Conservation (phyloP, 495 filamentous ascomycete species). For the Penicillium diatomitis region DNA sequence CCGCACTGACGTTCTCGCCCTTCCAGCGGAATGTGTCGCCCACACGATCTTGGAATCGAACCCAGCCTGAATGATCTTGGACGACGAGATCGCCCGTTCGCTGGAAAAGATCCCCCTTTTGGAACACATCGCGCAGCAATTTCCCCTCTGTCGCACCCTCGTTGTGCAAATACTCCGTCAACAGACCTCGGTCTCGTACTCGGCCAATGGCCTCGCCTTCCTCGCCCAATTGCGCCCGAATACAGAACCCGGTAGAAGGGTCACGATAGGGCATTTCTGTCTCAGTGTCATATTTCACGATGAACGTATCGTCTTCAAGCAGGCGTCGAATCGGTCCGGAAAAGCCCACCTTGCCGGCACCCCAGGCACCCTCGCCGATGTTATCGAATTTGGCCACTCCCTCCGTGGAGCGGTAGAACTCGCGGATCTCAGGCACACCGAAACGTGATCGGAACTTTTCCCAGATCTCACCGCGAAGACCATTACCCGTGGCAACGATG, state of each 20-base stretch:
- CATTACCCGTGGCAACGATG: conserved; percentile 76
- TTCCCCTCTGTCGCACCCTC: conserved; percentile 63
- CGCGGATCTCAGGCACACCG: conserved; percentile 65
- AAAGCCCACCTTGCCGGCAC: conserved; percentile 71
- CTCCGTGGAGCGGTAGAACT: conserved; percentile 90
- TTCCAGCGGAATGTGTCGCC: conserved; percentile 97
- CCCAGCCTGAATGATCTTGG: conserved; percentile 56
- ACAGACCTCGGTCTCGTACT: conserved; percentile 52
- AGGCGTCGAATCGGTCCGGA: conserved; percentile 52
- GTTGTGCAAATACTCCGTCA: conserved; percentile 79
- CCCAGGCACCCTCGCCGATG: conserved; percentile 59
- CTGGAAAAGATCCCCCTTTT: conserved; percentile 77
- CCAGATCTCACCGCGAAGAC: conserved; percentile 88
- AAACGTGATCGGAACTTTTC: conserved; percentile 77
- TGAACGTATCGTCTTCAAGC: conserved; percentile 42
- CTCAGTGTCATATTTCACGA: conserved; percentile 65
- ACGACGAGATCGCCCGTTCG: conserved; percentile 78
- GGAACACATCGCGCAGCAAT: conserved; percentile 67
- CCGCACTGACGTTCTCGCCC: conserved; percentile 82
- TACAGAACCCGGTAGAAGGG: conserved; percentile 62
- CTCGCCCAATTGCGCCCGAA: conserved; percentile 46
- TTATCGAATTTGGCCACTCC: conserved; percentile 68
- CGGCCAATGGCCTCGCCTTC: conserved; percentile 74
- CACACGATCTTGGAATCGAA: conserved; percentile 80
- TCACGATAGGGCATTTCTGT: conserved; percentile 64